These are phyloP conservation scores for Aethionema arabicum DNA, from an alignment of 345 rosid genomes.

Conservation along the genomic window DNA sequence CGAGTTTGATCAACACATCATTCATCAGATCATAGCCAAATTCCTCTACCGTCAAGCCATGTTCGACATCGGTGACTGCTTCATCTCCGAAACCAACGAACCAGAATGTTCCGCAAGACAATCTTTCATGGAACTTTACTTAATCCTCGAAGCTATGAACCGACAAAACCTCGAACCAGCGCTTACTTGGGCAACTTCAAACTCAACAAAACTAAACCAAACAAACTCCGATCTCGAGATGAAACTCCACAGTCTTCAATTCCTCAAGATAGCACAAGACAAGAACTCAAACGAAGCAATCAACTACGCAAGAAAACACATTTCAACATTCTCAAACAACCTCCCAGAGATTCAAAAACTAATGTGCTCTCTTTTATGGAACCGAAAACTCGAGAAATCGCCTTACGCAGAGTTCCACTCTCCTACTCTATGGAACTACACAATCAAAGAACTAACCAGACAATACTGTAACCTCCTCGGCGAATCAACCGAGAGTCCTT, in stretches of 20 bases:
- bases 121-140: conserved; percentile 50
- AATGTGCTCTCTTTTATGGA: conserved; percentile 56
- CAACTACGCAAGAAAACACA: conserved; percentile 47
- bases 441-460: conserved; percentile 50
- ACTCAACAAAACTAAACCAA: conserved; percentile 53
- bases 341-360: conserved; percentile 54
- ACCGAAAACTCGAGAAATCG: conserved; percentile 44
- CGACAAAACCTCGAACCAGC: conserved; percentile 54
- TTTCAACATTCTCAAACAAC: conserved; percentile 41
- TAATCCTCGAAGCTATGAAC: conserved; percentile 53
- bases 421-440: conserved; percentile 45
- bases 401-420: conserved; percentile 50
- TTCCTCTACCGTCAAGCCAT: conserved; percentile 55
- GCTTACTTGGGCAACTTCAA: conserved; percentile 50
- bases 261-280: conserved; percentile 46
- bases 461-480: conserved; percentile 61
- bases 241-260: conserved; percentile 60
- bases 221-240: conserved; percentile 60
- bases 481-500: conserved; percentile 54
- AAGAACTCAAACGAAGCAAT: conserved; percentile 50
- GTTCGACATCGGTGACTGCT: conserved; percentile 55
- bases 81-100: conserved; percentile 46
- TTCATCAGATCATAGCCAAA: conserved; percentile 55
- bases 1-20: conserved; percentile 46
- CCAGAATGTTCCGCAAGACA: conserved; percentile 43